A percentile compares a stretch with the other conserved stretches of the same genome.
These are phyloP conservation scores for Lithocarpus polystachyus DNA, from an alignment of 306 rosid genomes.

Conservation along the genomic window DNA sequence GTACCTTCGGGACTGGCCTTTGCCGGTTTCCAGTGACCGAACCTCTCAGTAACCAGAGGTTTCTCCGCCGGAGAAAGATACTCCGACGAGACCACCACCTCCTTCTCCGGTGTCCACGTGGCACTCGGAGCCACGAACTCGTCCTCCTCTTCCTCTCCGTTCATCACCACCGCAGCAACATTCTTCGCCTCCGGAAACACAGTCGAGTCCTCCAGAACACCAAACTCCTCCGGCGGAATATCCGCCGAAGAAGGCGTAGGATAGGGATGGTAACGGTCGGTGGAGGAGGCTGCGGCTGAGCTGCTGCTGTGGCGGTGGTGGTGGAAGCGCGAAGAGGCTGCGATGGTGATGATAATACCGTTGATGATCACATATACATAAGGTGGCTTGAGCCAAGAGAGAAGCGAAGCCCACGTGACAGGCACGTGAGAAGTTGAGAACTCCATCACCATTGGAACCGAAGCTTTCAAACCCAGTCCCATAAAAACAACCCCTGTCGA, in stretches of 20 bases:
- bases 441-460: conserved; percentile 38
- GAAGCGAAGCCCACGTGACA: conserved; percentile 37
- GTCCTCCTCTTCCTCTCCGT: conserved; percentile 12
- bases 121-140: conserved; percentile 1
- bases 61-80: conserved; percentile 26
- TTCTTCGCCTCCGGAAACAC: conserved; percentile 13
- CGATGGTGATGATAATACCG: conserved; percentile 73
- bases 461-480: conserved; percentile 42
- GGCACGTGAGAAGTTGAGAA: conserved; percentile 30
- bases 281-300: background rate
- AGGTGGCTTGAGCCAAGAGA: conserved; percentile 65
- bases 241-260: conserved; percentile 7
- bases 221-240: background rate
- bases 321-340: conserved; percentile 54
- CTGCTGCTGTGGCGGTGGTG: conserved; percentile 10
- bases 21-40: conserved; percentile 48
- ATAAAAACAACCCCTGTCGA: conserved; percentile 41
- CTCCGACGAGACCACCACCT: conserved; percentile 15
- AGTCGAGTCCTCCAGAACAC: background rate
- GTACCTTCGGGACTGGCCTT: conserved; percentile 58
- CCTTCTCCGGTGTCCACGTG: conserved; percentile 15
- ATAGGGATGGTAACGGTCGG: background rate
- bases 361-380: conserved; percentile 62
- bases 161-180: background rate
- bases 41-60: conserved; percentile 52